Conservation (phyloP, 768 basidiomycete genomes). For the Clitopilus passeckerianus region DNA sequence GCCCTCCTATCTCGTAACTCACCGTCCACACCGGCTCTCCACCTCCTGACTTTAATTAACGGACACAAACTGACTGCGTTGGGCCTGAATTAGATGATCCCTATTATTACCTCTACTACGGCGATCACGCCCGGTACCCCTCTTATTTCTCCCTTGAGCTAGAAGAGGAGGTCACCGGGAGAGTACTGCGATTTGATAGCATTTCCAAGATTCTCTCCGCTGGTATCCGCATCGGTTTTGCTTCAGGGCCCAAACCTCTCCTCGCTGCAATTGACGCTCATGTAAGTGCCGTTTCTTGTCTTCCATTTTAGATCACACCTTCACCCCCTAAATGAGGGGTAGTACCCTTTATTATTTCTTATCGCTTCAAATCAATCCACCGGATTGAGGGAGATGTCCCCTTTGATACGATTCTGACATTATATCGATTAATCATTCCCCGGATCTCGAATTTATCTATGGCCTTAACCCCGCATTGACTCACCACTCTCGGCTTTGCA, state of each 20-base stretch:
- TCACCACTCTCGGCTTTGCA: neutral
- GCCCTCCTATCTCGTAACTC: neutral
- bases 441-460: no score
- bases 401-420: neutral
- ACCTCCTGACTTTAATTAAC: neutral
- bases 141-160: conserved; percentile 79
- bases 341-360: neutral
- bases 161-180: conserved; percentile 56
- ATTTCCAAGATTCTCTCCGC: conserved; percentile 75
- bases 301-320: neutral
- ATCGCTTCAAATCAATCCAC: neutral
- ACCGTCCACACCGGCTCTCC: neutral
- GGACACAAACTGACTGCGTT: neutral
- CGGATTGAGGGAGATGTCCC: neutral
- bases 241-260: conserved; percentile 62
- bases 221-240: conserved; percentile 75
- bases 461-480: no score
- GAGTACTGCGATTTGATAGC: conserved; percentile 82
- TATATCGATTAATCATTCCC: neutral
- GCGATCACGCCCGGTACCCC: conserved; percentile 50
- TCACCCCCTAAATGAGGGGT: neutral
- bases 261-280: conserved; percentile 63
- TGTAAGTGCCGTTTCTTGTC: conserved; percentile 30
- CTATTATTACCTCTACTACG: conserved; percentile 72
- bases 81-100: conserved; percentile 55